Conservation (phyloP, 352 stramenopile genomes). For the Phytophthora pistaciae region DNA sequence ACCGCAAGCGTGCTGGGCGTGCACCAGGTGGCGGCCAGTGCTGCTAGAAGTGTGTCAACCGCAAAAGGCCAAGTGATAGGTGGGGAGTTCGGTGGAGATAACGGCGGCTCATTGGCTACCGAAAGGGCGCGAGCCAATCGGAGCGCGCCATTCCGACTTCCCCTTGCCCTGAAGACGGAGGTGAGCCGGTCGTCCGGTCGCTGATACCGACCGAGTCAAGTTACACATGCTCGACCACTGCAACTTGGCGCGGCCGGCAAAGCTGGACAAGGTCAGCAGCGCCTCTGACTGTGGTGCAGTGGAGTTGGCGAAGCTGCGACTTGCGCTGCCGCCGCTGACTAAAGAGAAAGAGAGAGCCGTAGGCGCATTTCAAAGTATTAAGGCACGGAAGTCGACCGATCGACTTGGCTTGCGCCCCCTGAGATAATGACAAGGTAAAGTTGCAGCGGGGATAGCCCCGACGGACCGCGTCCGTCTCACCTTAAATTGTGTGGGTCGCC, state of each 20-base stretch:
- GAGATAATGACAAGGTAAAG: conserved; percentile 8
- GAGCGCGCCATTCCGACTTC: not conserved
- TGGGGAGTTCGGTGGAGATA: conserved; percentile 16
- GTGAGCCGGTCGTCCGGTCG: conserved; percentile 15
- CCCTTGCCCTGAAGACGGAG: conserved; percentile 20
- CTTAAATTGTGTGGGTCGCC: conserved; percentile 3
- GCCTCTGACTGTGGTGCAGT: not conserved
- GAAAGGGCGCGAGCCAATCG: conserved; percentile 6
- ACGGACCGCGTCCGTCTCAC: conserved; percentile 19
- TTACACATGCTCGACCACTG: conserved; percentile 6
- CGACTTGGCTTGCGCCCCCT: not conserved
- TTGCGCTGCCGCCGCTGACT: not conserved
- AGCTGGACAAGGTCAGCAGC: not conserved
- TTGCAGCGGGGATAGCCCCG: conserved; percentile 8
- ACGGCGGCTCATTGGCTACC: conserved; percentile 13
- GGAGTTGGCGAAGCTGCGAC: not conserved
- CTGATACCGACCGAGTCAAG: not conserved
- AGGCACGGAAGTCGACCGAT: conserved; percentile 5
- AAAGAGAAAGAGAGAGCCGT: not conserved
- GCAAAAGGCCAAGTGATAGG: conserved; percentile 30
- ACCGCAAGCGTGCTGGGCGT: conserved; percentile 9
- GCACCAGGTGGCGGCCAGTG: conserved; percentile 22
- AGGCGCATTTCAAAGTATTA: not conserved
- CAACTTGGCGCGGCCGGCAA: conserved; percentile 1
- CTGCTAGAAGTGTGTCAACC: conserved; percentile 10